Conservation (phyloP, 169 alveolate genomes). For the Miamiensis avidus region DNA sequence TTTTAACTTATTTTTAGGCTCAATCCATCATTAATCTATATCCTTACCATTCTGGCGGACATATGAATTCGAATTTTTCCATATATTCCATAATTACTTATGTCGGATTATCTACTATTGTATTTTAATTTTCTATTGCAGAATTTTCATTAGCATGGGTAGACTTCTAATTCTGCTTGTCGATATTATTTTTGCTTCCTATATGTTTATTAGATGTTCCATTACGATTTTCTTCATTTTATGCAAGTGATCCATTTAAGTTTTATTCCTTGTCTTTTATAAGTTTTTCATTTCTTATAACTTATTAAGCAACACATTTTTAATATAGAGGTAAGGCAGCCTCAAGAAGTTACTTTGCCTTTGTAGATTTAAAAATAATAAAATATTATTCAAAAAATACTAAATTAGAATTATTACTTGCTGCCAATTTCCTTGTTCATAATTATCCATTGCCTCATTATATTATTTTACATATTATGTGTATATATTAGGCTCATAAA, state of each 20-base stretch:
- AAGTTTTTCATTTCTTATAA: too few species aligned
- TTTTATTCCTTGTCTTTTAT: too few species aligned
- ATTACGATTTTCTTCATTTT: too few species aligned
- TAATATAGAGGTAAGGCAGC: too few species aligned
- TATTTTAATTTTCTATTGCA: background rate
- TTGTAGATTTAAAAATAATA: too few species aligned
- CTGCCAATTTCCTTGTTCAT: conserved; percentile 52
- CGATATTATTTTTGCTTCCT: too few species aligned
- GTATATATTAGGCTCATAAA: conserved; percentile 10
- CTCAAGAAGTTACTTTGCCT: background rate
- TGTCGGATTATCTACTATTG: conserved; percentile 57
- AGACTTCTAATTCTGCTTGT: background rate
- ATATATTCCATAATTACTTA: conserved; percentile 44
- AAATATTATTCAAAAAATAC: too few species aligned
- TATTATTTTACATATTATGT: conserved; percentile 26
- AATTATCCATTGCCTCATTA: conserved; percentile 32
- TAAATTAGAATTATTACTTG: conserved; percentile 6
- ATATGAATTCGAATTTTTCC: conserved; percentile 38
- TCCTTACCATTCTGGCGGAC: conserved; percentile 60
- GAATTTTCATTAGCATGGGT: conserved; percentile 6
- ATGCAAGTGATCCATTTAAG: too few species aligned
- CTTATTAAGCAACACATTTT: too few species aligned
- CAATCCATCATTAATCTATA: conserved; percentile 15
- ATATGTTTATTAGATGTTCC: too few species aligned
- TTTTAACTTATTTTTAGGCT: too few species aligned